These are phyloP conservation scores for Gnaphalium uliginosum DNA, from an alignment of 129 eudicot genomes.

Conservation along the genomic window DNA sequence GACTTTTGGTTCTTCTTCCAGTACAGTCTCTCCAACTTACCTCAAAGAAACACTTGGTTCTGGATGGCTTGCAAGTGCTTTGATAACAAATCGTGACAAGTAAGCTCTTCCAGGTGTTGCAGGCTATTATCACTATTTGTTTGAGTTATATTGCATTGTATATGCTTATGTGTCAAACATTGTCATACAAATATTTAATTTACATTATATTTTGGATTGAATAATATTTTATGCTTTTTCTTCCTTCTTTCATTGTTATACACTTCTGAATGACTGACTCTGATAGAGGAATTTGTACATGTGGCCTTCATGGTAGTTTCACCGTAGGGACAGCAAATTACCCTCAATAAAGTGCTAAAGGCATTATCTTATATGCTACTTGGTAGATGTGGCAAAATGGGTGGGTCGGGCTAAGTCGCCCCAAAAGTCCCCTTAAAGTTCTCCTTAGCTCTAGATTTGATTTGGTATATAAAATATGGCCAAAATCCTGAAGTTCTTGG, in stretches of 20 bases:
- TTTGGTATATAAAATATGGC: background rate
- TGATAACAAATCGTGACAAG: constrained; percentile 67
- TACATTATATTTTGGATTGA: background rate
- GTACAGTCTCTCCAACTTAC: constrained; percentile 92
- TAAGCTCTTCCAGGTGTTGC: constrained; percentile 32
- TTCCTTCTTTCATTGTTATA: background rate
- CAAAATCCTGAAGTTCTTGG: background rate
- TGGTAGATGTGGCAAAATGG: background rate
- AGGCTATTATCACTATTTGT: background rate
- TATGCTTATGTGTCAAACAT: background rate
- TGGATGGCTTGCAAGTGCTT: constrained; percentile 83
- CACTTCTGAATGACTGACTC: background rate
- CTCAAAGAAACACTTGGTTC: constrained; percentile 78
- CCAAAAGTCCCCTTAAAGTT: background rate
- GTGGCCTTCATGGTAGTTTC: background rate
- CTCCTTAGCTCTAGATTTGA: background rate
- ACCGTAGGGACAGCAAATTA: background rate
- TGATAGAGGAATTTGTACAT: background rate
- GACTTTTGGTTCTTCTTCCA: constrained; percentile 47
- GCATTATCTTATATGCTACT: background rate
- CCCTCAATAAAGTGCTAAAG: background rate
- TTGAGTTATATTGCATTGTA: constrained; percentile 2
- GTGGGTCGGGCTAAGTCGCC: background rate
- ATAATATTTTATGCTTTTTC: background rate
- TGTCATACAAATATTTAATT: background rate